These are phyloP conservation scores for Erysimum pusillum DNA, from an alignment of 441 rosid genomes.

Conservation along the genomic window DNA sequence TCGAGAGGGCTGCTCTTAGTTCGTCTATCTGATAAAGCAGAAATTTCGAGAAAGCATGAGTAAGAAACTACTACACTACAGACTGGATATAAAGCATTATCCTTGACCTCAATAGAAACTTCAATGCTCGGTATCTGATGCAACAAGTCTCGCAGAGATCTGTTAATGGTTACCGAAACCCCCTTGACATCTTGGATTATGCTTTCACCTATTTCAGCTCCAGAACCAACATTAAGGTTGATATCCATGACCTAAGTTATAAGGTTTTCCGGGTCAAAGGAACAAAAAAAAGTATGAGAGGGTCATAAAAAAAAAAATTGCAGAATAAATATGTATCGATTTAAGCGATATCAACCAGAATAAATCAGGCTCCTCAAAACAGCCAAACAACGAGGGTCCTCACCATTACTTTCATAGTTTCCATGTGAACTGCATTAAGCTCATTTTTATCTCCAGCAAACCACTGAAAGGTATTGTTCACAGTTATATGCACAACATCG, in stretches of 20 bases:
- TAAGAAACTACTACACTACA: slow-evolving; percentile 33
- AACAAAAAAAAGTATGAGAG: neutral
- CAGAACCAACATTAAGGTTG: slow-evolving; percentile 93
- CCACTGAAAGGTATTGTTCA: slow-evolving; percentile 90
- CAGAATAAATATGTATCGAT: slow-evolving; percentile 18
- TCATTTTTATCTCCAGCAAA: slow-evolving; percentile 80
- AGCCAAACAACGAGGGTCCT: slow-evolving; percentile 50
- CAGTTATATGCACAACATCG: slow-evolving; percentile 95
- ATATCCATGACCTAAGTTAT: slow-evolving; percentile 82
- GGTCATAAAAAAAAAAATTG: slow-evolving; percentile 9
- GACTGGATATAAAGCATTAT: slow-evolving; percentile 32
- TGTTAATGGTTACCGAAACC: slow-evolving; percentile 79
- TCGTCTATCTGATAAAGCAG: slow-evolving; percentile 77
- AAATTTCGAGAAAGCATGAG: slow-evolving; percentile 47
- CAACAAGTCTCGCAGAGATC: slow-evolving; percentile 94
- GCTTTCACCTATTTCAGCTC: slow-evolving; percentile 86
- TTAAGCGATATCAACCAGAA: slow-evolving; percentile 34
- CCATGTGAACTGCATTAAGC: slow-evolving; percentile 87
- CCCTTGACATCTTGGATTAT: slow-evolving; percentile 94
- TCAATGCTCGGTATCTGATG: slow-evolving; percentile 86
- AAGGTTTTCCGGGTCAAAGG: slow-evolving; percentile 20
- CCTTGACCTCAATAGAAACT: slow-evolving; percentile 74
- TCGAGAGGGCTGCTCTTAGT: slow-evolving; percentile 84
- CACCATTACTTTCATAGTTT: slow-evolving; percentile 83
- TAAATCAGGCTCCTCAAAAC: slow-evolving; percentile 28